These are phyloP conservation scores for Aotearoamyces nothofagi DNA, from an alignment of 2,329 filamentous ascomycete genomes.

Conservation along the genomic window DNA sequence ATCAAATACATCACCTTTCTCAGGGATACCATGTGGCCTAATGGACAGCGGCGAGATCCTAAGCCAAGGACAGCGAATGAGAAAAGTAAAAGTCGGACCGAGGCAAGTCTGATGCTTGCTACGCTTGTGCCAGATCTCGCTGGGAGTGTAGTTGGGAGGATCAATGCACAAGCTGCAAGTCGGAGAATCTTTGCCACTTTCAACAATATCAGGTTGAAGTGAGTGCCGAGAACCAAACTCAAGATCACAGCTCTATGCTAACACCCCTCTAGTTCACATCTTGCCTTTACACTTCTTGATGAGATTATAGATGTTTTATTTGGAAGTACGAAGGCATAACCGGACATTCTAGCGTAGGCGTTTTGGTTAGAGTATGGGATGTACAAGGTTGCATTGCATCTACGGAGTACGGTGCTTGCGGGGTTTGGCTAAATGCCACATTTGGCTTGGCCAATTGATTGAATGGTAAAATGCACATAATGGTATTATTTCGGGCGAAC, in stretches of 20 bases:
- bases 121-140: slow-evolving; percentile 84
- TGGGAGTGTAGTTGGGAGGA: slow-evolving; percentile 80
- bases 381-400: background rate
- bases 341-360: slow-evolving; percentile 13
- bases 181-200: slow-evolving; percentile 78
- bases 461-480: too few relatives aligned
- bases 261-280: slow-evolving; percentile 15
- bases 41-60: slow-evolving; percentile 35
- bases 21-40: slow-evolving; percentile 72
- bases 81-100: slow-evolving; percentile 66
- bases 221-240: too few relatives aligned
- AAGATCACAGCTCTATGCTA: too few relatives aligned
- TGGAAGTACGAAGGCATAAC: slow-evolving; percentile 14
- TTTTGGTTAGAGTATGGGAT: slow-evolving; percentile 6
- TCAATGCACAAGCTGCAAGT: slow-evolving; percentile 83
- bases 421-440: too few relatives aligned
- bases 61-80: slow-evolving; percentile 51
- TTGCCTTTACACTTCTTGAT: slow-evolving; percentile 21
- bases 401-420: too few relatives aligned
- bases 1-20: slow-evolving; percentile 60
- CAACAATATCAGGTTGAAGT: slow-evolving; percentile 87
- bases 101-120: slow-evolving; percentile 78
- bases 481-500: too few relatives aligned
- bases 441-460: too few relatives aligned
- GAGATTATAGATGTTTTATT: slow-evolving; percentile 21